Evolutionary conservation across 2,329 filamentous ascomycete genomes (phyloP), one percentile per base, ranked within the genome.

Genomic region (Talaromyces sp.): DNA sequence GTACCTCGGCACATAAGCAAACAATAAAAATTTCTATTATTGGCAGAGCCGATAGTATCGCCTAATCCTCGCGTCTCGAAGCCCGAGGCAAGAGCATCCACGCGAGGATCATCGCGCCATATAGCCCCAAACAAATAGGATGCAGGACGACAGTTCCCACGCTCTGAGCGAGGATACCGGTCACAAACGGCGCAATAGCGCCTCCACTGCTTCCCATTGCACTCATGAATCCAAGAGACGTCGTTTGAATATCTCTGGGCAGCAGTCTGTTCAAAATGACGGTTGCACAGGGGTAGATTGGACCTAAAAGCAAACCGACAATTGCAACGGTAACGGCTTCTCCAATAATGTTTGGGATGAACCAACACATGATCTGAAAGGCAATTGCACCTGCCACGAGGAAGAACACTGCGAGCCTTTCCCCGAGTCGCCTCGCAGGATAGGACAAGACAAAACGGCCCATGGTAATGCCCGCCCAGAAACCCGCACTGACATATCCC

Each of bases 281-380:
- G 17, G 71, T 76, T 43, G 88, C 86, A 73, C 90, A 93, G 0
- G 92, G 91, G 72, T 93, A 96, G 4, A 96, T 84, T 0, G 92
- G 91, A 0, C 92, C 92, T 0, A 96, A 81, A 34, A 95, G 77
- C 7, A 95, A 77, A 13, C 92, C 92, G 19, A 95, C 83, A 27
- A 95, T 70, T 5, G 86, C 80, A 3, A 91, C 84, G 2, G 87
- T 85, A 1, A 91, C 88, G 19, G 88, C 87, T 69, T 90, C 84
- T 15, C 88, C 88, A 36, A 91, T 80, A n/a, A 93, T 80, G 73
- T 92, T 91, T 1, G 91, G 91, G 29, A 93, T 84, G 36, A 87
- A 79, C 92, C 92, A 95, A 10, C 91, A 88, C 29, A 95, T 80
- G n/a, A 93, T 76, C 77, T 95, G 86, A 68, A 94, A 91, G 0